These are phyloP conservation scores for Cutaneotrichosporon sp. DNA, from an alignment of 1,284 basidiomycete genomes.

Conservation along the genomic window DNA sequence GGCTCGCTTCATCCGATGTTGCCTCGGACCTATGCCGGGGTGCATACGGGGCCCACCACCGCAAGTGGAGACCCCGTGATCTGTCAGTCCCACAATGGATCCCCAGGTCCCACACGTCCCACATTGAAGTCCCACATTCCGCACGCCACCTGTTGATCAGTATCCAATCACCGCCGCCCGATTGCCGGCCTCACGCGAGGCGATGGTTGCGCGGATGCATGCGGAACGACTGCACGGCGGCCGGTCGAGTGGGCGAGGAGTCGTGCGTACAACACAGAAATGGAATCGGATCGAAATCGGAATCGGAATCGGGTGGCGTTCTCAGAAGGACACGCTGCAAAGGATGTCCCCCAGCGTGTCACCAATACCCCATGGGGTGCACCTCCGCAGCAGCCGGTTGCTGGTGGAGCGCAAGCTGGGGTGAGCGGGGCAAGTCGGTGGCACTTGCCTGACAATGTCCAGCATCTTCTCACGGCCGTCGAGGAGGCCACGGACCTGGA, in stretches of 20 bases:
- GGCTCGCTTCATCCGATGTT: no score
- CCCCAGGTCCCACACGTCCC: not conserved
- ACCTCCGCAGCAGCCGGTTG: slow-evolving; percentile 15
- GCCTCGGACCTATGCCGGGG: no score
- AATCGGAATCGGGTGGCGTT: no score
- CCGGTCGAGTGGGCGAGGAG: no score
- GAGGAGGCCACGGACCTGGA: slow-evolving; percentile 9
- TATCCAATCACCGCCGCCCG: no score
- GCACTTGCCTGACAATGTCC: slow-evolving; percentile 17
- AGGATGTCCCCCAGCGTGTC: slow-evolving; percentile 16
- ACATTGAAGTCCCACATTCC: not conserved
- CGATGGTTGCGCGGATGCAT: no score
- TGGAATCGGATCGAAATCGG: no score
- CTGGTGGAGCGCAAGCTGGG: slow-evolving; percentile 16
- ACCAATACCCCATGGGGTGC: slow-evolving; percentile 17
- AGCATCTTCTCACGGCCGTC: slow-evolving; percentile 13
- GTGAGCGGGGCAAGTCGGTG: not conserved
- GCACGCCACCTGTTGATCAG: not conserved
- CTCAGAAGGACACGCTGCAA: slow-evolving; percentile 10
- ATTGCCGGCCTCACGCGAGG: no score
- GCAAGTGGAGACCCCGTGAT: not conserved
- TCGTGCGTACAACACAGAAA: no score
- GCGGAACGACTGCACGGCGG: no score
- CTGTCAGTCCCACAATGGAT: not conserved
- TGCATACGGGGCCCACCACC: no score